Conservation (phyloP, 352 stramenopile genomes). For the Aphanomyces cochlioides region DNA sequence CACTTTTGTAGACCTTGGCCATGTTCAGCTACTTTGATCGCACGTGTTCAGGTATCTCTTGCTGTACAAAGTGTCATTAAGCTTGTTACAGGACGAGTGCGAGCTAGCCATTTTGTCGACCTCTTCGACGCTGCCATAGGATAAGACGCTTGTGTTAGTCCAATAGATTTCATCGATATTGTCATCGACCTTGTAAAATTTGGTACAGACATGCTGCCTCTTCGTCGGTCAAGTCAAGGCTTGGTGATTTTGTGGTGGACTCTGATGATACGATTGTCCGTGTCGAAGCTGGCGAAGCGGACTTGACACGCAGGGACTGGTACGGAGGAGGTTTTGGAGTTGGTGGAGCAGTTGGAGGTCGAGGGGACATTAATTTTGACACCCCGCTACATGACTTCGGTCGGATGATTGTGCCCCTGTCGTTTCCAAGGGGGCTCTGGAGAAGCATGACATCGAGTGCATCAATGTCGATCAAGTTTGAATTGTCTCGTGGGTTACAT, state of each 20-base stretch:
- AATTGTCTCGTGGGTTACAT: conserved; percentile 2
- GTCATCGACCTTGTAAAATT: neutral
- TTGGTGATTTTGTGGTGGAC: neutral
- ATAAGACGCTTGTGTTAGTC: neutral
- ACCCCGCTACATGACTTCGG: neutral
- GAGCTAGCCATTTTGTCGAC: neutral
- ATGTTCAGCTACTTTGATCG: conserved; percentile 48
- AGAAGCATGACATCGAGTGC: conserved; percentile 13
- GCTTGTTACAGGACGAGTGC: conserved; percentile 3
- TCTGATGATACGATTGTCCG: too few species aligned
- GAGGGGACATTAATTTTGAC: neutral
- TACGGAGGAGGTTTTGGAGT: conserved; percentile 6
- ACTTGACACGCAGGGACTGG: neutral
- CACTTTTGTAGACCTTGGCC: conserved; percentile 38
- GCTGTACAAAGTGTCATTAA: neutral
- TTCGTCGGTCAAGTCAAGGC: conserved; percentile 13
- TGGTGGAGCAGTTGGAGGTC: neutral
- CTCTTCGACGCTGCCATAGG: conserved; percentile 1
- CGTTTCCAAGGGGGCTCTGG: neutral
- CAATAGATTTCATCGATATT: neutral
- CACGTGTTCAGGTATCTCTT: conserved; percentile 39
- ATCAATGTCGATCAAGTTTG: conserved; percentile 14
- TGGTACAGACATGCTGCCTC: conserved; percentile 10
- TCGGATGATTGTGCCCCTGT: neutral
- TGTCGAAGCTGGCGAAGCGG: neutral